Evolutionary conservation across 2,329 filamentous ascomycete genomes (phyloP).

Genomic region (Clarireedia paspali): DNA sequence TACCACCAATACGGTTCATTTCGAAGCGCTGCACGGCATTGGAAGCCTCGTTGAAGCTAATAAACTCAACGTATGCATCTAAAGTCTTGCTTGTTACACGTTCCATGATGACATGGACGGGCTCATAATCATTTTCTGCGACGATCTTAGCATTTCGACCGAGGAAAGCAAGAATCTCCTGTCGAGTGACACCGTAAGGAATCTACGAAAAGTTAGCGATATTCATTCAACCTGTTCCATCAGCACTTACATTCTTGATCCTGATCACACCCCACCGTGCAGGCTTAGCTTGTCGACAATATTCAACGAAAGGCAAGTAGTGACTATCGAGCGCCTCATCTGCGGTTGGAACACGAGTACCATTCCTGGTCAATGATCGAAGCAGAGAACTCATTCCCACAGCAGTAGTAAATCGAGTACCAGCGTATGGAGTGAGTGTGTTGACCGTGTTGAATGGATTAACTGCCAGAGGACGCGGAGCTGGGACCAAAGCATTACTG

Average conservation of each 20-base stretch:
- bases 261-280: slow-evolving; percentile 29
- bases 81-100: slow-evolving; percentile 54
- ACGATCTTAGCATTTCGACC: slow-evolving; percentile 49
- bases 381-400: slow-evolving; percentile 14
- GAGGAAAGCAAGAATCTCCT: slow-evolving; percentile 51
- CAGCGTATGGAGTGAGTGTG: slow-evolving; percentile 5
- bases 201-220: slow-evolving; percentile 35
- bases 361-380: slow-evolving; percentile 17
- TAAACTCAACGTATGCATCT: slow-evolving; percentile 53
- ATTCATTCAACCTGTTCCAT: slow-evolving; percentile 1
- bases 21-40: slow-evolving; percentile 43
- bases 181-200: slow-evolving; percentile 44
- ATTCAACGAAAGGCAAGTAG: slow-evolving; percentile 31
- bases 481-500: background rate
- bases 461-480: slow-evolving; percentile 1
- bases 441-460: slow-evolving; percentile 11
- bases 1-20: slow-evolving; percentile 30
- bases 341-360: slow-evolving; percentile 18
- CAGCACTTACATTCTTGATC: slow-evolving; percentile 31
- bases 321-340: slow-evolving; percentile 23
- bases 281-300: slow-evolving; percentile 23
- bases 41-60: slow-evolving; percentile 44
- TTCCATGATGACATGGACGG: slow-evolving; percentile 58
- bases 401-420: background rate
- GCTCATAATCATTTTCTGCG: slow-evolving; percentile 43